Evolutionary conservation across 805 yeast genomes (phyloP), one percentile per base, ranked within the genome.

Genomic region (Starmerella floricola): DNA sequence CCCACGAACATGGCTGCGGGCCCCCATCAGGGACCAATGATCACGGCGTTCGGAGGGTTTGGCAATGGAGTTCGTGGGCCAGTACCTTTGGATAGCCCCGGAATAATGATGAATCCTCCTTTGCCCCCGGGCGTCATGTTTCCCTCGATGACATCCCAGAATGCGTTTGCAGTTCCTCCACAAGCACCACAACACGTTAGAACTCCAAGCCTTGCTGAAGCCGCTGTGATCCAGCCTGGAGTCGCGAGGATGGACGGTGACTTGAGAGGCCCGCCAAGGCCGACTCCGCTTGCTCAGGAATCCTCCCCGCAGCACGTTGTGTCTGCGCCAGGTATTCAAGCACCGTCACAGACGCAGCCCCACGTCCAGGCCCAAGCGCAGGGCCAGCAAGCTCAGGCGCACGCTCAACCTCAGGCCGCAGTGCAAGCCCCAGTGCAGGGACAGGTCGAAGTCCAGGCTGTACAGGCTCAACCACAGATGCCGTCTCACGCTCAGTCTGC

Each of bases 381-480:
- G 34, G n/a, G 8, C 4, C 42, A 39, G 15, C 28, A 30, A 3
- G 33, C 21, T 27, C 39, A 28, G 19, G 20, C 26, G 6, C 27
- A 20, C 17, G 36, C n/a, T 17, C 38, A 40, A 15, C 28, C 10
- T 15, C 17, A 8, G 15, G 33, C 32, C 11, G 15, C 16, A 15
- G 60, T 56, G 42, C 51, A 46, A 16, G 33, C 31, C 3, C 36
- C 20, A n/a, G 41, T 12, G 19, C 36, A 34, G 29, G 47, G 40
- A 30, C 51, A 38, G 42, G 45, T 11, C 31, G 19, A 33, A 32
- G 29, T 19, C 10, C 28, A 37, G 32, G 21, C 18, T 24, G 8
- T 19, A 24, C 12, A 38, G 35, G 29, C 19, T 10, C 13, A 29
- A 11, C 35, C 11, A 13, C 15, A 16, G 15, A 12, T 6, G 28